phyloP scores from a whole-genome alignment of 305 asterid genomes.

The Fraxinus platypoda region DNA sequence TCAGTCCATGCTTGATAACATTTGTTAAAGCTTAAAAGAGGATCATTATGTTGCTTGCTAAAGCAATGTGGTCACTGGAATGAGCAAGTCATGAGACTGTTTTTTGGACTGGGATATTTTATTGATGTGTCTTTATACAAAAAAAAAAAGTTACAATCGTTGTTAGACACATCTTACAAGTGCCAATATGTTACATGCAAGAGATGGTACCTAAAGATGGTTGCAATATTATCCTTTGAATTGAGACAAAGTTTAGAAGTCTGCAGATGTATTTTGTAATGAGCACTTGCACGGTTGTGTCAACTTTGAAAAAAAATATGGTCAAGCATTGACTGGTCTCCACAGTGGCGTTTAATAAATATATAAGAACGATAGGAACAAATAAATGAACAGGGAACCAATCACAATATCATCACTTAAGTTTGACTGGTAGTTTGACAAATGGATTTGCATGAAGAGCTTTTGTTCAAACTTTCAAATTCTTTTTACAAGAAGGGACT shows the following conservation, averaged over 20 bases:
- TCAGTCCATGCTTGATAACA: neutral
- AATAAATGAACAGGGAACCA: neutral
- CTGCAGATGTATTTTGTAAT: neutral
- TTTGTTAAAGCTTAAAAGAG: conserved; percentile 4
- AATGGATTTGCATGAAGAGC: neutral
- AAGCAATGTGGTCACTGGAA: neutral
- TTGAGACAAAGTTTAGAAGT: neutral
- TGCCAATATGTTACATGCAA: neutral
- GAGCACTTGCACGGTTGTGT: conserved; percentile 2
- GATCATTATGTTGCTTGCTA: neutral
- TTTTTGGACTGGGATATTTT: neutral
- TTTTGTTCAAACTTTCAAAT: neutral
- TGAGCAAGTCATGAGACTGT: neutral
- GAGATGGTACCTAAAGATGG: neutral
- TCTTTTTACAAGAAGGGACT: conserved; percentile 5
- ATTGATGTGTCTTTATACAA: neutral
- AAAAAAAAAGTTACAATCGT: neutral
- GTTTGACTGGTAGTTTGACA: neutral
- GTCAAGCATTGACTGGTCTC: neutral
- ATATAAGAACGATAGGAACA: neutral
- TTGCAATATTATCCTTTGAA: neutral
- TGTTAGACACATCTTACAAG: neutral
- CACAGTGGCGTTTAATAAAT: neutral
- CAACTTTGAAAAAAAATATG: neutral
- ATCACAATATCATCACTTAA: neutral